Evolutionary conservation across 2,329 filamentous ascomycete genomes (phyloP).

Genomic region (Aspergillus hiratsukae): DNA sequence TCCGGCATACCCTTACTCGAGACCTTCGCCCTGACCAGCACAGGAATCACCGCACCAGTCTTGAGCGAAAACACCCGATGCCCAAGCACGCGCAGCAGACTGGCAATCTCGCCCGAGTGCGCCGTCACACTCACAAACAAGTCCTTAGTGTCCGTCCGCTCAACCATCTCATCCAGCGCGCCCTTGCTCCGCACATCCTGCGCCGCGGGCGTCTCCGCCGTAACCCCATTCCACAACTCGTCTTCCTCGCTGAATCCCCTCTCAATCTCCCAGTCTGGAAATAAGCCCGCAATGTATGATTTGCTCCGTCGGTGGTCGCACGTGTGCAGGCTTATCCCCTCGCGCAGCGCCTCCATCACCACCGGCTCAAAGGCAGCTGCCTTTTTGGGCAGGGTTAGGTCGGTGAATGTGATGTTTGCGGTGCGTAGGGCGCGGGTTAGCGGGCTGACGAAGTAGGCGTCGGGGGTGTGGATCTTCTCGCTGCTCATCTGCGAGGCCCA

Average conservation of each 20-base stretch:
- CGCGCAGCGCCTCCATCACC: slow-evolving; percentile 55
- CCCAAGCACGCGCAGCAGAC: slow-evolving; percentile 43
- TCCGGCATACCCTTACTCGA: slow-evolving; percentile 1
- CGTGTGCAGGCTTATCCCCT: slow-evolving; percentile 56
- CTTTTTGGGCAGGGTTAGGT: too few species aligned
- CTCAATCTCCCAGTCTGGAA: slow-evolving; percentile 50
- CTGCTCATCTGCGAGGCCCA: slow-evolving; percentile 46
- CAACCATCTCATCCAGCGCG: slow-evolving; percentile 52
- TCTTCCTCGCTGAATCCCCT: slow-evolving; percentile 51
- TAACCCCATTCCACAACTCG: slow-evolving; percentile 49
- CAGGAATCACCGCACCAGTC: slow-evolving; percentile 49
- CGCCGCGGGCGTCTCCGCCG: slow-evolving; percentile 44
- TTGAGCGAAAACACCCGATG: slow-evolving; percentile 44
- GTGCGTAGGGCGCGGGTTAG: slow-evolving; percentile 55
- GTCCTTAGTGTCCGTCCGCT: slow-evolving; percentile 29
- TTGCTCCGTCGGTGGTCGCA: slow-evolving; percentile 52
- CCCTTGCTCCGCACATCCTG: slow-evolving; percentile 42
- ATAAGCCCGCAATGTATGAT: slow-evolving; percentile 45
- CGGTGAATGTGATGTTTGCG: slow-evolving; percentile 48
- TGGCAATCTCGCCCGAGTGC: slow-evolving; percentile 55
- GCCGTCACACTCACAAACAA: slow-evolving; percentile 52
- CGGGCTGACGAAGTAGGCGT: slow-evolving; percentile 54
- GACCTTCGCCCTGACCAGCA: slow-evolving; percentile 42
- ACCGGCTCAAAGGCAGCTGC: slow-evolving; percentile 43
- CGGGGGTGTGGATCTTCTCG: slow-evolving; percentile 48